Evolutionary conservation across 202 grass and related monocot genomes (phyloP).

Genomic region (Alloteropsis angusta): DNA sequence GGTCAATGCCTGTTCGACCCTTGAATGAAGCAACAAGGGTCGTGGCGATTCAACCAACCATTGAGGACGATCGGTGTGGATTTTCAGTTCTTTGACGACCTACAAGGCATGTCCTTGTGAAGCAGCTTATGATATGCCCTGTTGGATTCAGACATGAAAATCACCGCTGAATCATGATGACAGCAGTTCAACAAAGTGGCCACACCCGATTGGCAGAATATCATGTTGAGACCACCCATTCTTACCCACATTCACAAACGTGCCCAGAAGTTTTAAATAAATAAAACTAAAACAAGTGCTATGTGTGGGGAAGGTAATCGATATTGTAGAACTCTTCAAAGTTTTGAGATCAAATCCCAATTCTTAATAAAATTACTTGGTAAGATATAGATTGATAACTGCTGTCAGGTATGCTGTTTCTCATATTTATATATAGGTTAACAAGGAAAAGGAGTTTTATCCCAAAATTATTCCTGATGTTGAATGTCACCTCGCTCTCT

Average conservation of each 20-base stretch:
- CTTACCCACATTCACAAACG: background rate
- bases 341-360: background rate
- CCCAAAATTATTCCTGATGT: background rate
- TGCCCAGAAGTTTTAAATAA: background rate
- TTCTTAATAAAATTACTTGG: background rate
- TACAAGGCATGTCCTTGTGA: background rate
- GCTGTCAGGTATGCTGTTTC: background rate
- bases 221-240: background rate
- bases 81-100: background rate
- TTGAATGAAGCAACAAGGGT: background rate
- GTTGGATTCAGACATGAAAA: background rate
- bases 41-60: too few species aligned
- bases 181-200: background rate
- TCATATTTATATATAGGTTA: background rate
- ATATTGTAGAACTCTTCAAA: background rate
- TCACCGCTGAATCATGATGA: background rate
- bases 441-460: background rate
- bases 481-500: background rate
- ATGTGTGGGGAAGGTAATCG: background rate
- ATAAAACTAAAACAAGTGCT: background rate
- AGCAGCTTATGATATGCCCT: background rate
- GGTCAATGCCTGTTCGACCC: too few species aligned
- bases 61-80: background rate
- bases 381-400: background rate
- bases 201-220: background rate